A percentile compares a stretch with the other conserved stretches of the same genome.
Evolutionary conservation across 1,139 yeast species (phyloP).

Genomic region (Lodderomyces jiufengensis): DNA sequence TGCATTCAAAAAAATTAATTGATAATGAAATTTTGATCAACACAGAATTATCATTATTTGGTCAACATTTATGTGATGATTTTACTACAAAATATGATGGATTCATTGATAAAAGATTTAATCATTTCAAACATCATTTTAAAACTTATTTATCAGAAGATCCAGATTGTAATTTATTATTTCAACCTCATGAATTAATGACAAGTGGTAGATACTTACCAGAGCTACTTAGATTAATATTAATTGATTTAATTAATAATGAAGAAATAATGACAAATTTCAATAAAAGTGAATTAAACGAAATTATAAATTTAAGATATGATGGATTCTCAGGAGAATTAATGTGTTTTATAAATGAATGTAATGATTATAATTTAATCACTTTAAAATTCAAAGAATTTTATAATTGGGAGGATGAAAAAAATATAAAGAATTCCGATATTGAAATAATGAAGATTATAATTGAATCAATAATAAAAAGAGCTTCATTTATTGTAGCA

Average conservation of each 20-base stretch:
- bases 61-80: slow-evolving; percentile 26
- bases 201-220: slow-evolving; percentile 57
- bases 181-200: slow-evolving; percentile 55
- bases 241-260: slow-evolving; percentile 30
- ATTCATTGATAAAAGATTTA: slow-evolving; percentile 35
- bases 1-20: slow-evolving; percentile 25
- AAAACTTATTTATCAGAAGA: slow-evolving; percentile 34
- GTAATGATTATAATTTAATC: slow-evolving; percentile 21
- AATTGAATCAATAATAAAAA: slow-evolving; percentile 27
- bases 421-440: slow-evolving; percentile 22
- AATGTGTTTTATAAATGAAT: slow-evolving; percentile 36
- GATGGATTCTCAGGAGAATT: slow-evolving; percentile 42
- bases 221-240: slow-evolving; percentile 44
- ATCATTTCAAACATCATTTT: slow-evolving; percentile 18
- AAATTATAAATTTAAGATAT: slow-evolving; percentile 17
- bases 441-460: slow-evolving; percentile 25
- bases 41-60: slow-evolving; percentile 42
- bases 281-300: slow-evolving; percentile 8
- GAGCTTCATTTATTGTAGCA: slow-evolving; percentile 45
- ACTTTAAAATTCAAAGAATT: slow-evolving; percentile 18
- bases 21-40: slow-evolving; percentile 29
- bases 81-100: slow-evolving; percentile 37
- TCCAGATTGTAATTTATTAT: slow-evolving; percentile 28
- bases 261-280: slow-evolving; percentile 29
- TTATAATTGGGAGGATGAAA: slow-evolving; percentile 26